Conservation (phyloP, 805 yeast genomes). For the Ogataea populi-albae region DNA sequence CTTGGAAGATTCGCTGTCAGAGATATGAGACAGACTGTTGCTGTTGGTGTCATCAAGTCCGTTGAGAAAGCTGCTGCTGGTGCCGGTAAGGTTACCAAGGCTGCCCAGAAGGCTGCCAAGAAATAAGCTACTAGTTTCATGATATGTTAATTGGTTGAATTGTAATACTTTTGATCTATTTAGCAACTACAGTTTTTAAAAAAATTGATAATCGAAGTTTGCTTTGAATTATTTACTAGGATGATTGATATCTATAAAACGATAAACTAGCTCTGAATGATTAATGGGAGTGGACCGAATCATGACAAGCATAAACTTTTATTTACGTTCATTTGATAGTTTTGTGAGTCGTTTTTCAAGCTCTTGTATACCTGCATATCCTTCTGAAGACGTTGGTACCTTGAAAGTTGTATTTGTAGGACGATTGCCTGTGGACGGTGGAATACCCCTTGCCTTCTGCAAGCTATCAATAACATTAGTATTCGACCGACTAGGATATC, state of each 20-base stretch:
- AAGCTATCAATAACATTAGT: conserved; percentile 16
- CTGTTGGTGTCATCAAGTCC: conserved; percentile 98
- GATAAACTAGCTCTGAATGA: too few species aligned
- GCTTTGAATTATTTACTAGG: too few species aligned
- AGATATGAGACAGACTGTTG: conserved; percentile 99
- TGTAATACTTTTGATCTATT: too few species aligned
- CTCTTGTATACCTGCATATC: conserved; percentile 7
- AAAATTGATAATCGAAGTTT: too few species aligned
- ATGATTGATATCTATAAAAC: too few species aligned
- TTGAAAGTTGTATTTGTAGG: background rate
- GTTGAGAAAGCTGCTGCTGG: conserved; percentile 78
- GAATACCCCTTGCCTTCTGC: conserved; percentile 25
- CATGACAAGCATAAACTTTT: background rate
- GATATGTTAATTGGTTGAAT: too few species aligned
- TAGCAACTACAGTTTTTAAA: too few species aligned
- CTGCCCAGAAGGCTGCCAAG: conserved; percentile 83
- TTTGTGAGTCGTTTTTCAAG: conserved; percentile 14
- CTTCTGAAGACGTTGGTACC: conserved; percentile 4
- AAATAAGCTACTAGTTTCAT: conserved; percentile 52
- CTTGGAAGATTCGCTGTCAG: conserved; percentile 98
- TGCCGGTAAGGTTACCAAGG: conserved; percentile 96
- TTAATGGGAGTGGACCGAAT: too few species aligned
- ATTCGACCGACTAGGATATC: conserved; percentile 12
- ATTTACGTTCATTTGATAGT: conserved; percentile 7
- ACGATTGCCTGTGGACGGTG: background rate